Base-by-base conservation (phyloP, 2,329 filamentous ascomycete species). In the Ilyonectria mors-panacis region DNA sequence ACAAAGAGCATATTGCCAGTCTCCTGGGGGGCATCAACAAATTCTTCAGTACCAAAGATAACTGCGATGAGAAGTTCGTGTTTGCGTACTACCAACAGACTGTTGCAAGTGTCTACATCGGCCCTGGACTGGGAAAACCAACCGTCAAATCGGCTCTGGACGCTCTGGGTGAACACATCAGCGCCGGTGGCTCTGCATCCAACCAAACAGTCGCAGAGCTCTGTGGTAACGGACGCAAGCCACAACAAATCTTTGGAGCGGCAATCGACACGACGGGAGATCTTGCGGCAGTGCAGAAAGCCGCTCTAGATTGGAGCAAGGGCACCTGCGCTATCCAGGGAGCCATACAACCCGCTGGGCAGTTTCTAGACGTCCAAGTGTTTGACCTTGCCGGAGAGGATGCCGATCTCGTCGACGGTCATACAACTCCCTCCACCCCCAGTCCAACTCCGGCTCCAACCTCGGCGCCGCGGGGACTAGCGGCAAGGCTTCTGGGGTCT, bases 11-110 rank as follows among this genome's bases (percentile, higher is more conserved):
- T 6, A 26, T 54, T 17, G 26, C n/a, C 10, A 23, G 4, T 5
- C n/a, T 61, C 1, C 26, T 61, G 2, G 10, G 35, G 3, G 48
- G 58, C 4, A 54, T 70, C 17, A 30, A 37, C 4, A 59, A 26
- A 15, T 71, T 59, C 44, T 73, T 73, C 21, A 10, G 63, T 12
- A 33, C 42, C 3, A 53, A 64, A 8, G 68, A 73, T 17, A 73
- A 73, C 68, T 73, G 68, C 50, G 63, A 72, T 47, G 68, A 72
- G 54, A 70, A 39, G 3, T 70, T 69, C 28, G 17, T 70, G 1
- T 72, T 73, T 63, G 66, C 61, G 1, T 72, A 70, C 26, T 55
- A 72, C 30, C 59, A 66, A 26, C 5, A 67, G 30, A 65, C 59
- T 3, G 68, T 69, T 30, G 64, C 67, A 2, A 58, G 58, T 37